These are phyloP conservation scores for Syzygium jambos DNA, from an alignment of 345 rosid genomes.

Conservation along the genomic window DNA sequence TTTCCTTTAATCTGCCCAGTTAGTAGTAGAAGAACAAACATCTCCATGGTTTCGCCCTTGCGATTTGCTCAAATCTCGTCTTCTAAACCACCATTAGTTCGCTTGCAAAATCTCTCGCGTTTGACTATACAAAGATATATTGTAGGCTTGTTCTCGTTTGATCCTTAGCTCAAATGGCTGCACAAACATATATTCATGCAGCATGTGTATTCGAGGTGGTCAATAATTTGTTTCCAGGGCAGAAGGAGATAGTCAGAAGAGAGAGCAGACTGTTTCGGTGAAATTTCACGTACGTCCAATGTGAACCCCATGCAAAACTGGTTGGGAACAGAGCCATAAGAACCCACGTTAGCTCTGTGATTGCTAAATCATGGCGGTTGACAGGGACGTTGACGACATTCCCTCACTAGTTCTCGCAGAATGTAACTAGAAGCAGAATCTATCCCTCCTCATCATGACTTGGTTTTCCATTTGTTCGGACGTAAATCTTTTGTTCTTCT, in stretches of 20 bases:
- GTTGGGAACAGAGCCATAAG: background rate
- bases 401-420: background rate
- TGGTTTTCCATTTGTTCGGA: background rate
- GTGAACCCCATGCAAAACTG: background rate
- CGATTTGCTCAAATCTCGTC: background rate
- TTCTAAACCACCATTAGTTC: background rate
- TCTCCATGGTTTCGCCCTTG: background rate
- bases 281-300: background rate
- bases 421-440: background rate
- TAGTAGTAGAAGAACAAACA: background rate
- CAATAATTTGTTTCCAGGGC: background rate
- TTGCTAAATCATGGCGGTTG: background rate
- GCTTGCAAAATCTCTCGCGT: background rate
- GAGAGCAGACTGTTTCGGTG: background rate
- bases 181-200: background rate
- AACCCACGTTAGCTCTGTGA: background rate
- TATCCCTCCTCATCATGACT: background rate
- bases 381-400: background rate
- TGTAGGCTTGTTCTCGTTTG: background rate
- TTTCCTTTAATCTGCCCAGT: background rate
- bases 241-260: background rate
- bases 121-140: background rate
- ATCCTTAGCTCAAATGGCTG: background rate
- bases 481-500: background rate
- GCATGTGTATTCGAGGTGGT: background rate